Conservation (phyloP, 2,329 filamentous ascomycete genomes). For the Trichoderma pleuroti region DNA sequence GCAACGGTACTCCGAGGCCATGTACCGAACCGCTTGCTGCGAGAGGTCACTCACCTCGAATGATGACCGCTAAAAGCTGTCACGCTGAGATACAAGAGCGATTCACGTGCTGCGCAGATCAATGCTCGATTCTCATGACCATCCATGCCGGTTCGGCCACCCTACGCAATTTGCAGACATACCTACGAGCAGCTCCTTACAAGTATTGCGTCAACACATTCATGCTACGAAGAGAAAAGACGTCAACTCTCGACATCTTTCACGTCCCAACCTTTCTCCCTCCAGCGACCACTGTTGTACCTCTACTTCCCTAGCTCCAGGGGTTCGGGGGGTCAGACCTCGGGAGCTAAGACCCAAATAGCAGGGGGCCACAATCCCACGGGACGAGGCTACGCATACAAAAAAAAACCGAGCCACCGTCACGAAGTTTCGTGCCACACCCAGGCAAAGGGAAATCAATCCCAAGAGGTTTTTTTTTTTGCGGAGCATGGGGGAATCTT, state of each 20-base stretch:
- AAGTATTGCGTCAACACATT: not conserved
- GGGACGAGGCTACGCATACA: not conserved
- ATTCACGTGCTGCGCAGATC: slow-evolving; percentile 11
- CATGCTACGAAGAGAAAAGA: not conserved
- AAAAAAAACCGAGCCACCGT: not conserved
- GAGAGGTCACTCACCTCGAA: slow-evolving; percentile 1
- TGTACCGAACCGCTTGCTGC: not conserved
- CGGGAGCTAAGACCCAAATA: slow-evolving; percentile 15
- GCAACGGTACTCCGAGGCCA: not conserved
- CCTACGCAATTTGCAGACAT: not conserved
- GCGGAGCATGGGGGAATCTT: not conserved
- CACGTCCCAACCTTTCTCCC: not conserved
- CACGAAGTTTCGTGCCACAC: slow-evolving; percentile 8
- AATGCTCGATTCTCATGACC: slow-evolving; percentile 13
- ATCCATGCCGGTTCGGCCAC: not conserved
- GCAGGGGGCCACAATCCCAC: slow-evolving; percentile 2
- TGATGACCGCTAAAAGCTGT: not conserved
- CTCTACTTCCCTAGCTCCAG: slow-evolving; percentile 14
- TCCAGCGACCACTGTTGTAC: not conserved
- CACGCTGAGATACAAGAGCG: not conserved
- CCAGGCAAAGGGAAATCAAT: not conserved
- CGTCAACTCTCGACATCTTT: not conserved
- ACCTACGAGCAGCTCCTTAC: not conserved
- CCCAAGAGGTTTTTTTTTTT: not conserved
- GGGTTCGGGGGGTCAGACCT: slow-evolving; percentile 1